These are phyloP conservation scores for Chamaecyparis obtusa DNA, from an alignment of 75 land plant species.

Conservation along the genomic window DNA sequence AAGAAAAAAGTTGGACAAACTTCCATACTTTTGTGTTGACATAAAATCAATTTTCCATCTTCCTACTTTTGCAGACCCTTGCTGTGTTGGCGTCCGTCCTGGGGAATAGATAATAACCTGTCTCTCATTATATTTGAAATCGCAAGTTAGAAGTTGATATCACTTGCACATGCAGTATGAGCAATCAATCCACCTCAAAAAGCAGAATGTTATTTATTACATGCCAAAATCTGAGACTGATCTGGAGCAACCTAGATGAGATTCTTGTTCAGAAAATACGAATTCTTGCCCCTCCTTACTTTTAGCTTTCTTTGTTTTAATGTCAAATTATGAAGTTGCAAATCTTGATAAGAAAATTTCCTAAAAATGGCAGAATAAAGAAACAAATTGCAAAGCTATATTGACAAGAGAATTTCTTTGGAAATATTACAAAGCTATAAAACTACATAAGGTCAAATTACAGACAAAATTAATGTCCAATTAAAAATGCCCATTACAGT, in stretches of 20 bases:
- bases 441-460: no score
- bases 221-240: conserved; percentile 3
- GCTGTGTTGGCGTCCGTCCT: conserved; percentile 72
- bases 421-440: no score
- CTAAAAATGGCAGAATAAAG: not conserved
- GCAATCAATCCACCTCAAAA: conserved; percentile 1
- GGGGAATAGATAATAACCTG: conserved; percentile 90
- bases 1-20: conserved; percentile 7
- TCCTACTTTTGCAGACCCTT: conserved; percentile 75
- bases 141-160: not conserved
- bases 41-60: conserved; percentile 91
- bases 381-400: no score
- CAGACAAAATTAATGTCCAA: not conserved
- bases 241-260: not conserved
- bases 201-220: not conserved
- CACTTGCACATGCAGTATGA: not conserved
- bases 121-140: not conserved
- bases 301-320: not conserved
- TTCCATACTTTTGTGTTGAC: conserved; percentile 85
- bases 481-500: not conserved
- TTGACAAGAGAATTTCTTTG: no score
- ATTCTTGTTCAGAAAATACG: not conserved
- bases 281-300: not conserved
- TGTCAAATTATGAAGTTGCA: no score
- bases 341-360: not conserved